Percentiles rank a stretch among this genome's conserved stretches.
Evolutionary conservation across 2,329 filamentous ascomycete genomes (phyloP).

Genomic region (Phoma sp.): DNA sequence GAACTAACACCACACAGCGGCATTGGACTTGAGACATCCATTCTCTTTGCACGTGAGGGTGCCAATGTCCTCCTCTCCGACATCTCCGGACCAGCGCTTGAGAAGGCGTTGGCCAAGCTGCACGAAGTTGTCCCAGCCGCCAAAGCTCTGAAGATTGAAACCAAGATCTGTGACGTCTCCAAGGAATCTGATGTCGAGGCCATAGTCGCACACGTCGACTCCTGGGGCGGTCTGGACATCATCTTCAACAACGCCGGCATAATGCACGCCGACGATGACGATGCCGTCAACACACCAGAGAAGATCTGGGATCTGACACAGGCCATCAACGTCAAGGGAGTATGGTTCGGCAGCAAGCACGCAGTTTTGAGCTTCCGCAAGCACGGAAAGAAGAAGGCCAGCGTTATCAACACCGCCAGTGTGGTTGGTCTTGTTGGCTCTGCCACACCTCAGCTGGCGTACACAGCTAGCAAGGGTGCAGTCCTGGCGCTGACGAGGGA

Average conservation of each 20-base stretch:
- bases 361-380: constrained; percentile 82
- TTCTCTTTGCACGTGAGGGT: constrained; percentile 89
- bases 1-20: constrained; percentile 63
- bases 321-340: constrained; percentile 94
- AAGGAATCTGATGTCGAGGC: constrained; percentile 81
- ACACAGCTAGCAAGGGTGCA: constrained; percentile 93
- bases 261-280: constrained; percentile 78
- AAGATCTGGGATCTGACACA: constrained; percentile 94
- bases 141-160: constrained; percentile 63
- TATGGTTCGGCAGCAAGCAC: constrained; percentile 97
- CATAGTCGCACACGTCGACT: constrained; percentile 76
- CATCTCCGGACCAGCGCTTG: constrained; percentile 79
- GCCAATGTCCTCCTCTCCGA: constrained; percentile 86
- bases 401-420: constrained; percentile 91
- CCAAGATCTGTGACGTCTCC: constrained; percentile 77
- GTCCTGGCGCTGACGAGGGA: constrained; percentile 90
- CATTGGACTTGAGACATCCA: constrained; percentile 90
- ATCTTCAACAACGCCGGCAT: constrained; percentile 99
- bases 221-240: constrained; percentile 87
- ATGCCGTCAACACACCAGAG: constrained; percentile 82
- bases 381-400: constrained; percentile 78
- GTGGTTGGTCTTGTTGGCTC: constrained; percentile 87
- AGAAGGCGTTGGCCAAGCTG: constrained; percentile 77
- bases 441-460: constrained; percentile 87
- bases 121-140: constrained; percentile 71